These are phyloP conservation scores for Aquilaria yunnanensis DNA, from an alignment of 345 rosid species.

Conservation along the genomic window DNA sequence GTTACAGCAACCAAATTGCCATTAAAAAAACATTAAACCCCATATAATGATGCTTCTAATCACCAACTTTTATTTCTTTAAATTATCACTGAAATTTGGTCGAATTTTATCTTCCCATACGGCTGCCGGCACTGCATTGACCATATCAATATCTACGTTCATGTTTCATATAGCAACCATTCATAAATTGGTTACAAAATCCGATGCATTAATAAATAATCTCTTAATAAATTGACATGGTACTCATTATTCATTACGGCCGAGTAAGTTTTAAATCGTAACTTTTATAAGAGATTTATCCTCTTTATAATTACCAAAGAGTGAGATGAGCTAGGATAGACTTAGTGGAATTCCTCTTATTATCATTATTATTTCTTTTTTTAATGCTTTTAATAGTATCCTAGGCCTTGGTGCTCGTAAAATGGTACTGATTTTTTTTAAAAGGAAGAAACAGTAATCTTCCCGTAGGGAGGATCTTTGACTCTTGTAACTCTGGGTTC, in stretches of 20 bases:
- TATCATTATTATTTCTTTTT: background rate
- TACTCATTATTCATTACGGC: background rate
- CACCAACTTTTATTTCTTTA: background rate
- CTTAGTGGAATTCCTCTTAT: background rate
- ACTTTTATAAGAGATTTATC: no score
- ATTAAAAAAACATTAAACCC: background rate
- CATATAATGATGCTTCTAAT: background rate
- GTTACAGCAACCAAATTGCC: slow-evolving; percentile 9
- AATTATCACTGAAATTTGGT: background rate
- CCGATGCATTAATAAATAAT: background rate
- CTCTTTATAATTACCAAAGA: background rate
- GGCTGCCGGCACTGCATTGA: slow-evolving; percentile 12
- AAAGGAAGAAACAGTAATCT: slow-evolving; percentile 13
- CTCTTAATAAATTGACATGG: background rate
- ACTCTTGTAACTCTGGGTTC: slow-evolving; percentile 17
- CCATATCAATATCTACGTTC: background rate
- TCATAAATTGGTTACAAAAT: background rate
- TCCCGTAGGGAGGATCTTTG: slow-evolving; percentile 23
- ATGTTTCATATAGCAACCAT: background rate
- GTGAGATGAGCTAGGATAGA: slow-evolving; percentile 9
- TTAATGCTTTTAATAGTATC: background rate
- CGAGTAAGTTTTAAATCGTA: no score
- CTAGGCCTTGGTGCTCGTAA: background rate
- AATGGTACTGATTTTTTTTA: background rate
- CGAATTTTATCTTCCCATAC: background rate